These are phyloP conservation scores for Neonectria coccinea DNA, from an alignment of 2,329 filamentous ascomycete species.

Conservation along the genomic window DNA sequence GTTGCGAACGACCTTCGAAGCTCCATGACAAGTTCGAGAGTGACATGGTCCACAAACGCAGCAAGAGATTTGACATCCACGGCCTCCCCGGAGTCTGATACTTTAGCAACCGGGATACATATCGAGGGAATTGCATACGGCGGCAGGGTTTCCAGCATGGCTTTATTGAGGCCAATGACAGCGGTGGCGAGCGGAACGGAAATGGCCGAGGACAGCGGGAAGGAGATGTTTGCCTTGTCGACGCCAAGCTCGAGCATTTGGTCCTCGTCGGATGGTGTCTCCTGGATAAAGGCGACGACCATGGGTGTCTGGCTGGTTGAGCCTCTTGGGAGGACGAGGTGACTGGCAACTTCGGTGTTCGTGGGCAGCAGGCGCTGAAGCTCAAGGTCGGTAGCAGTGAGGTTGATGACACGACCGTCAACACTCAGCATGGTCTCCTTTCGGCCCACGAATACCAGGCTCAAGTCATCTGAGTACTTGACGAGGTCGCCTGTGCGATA, in stretches of 20 bases:
- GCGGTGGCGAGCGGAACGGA: conserved; percentile 38
- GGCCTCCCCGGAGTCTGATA: background rate
- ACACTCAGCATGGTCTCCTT: conserved; percentile 39
- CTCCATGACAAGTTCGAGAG: conserved; percentile 31
- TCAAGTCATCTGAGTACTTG: conserved; percentile 42
- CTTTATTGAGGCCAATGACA: conserved; percentile 41
- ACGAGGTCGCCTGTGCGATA: conserved; percentile 43
- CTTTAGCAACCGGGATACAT: conserved; percentile 30
- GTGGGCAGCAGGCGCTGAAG: conserved; percentile 38
- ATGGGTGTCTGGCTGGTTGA: conserved; percentile 38
- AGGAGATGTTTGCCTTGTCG: conserved; percentile 1
- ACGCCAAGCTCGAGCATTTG: conserved; percentile 29
- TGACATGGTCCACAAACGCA: conserved; percentile 14
- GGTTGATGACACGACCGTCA: conserved; percentile 43
- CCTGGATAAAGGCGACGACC: conserved; percentile 37
- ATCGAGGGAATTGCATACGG: conserved; percentile 44
- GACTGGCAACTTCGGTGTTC: conserved; percentile 27
- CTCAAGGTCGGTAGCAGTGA: conserved; percentile 39
- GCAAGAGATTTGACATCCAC: conserved; percentile 24
- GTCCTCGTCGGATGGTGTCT: background rate
- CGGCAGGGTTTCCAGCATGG: conserved; percentile 41
- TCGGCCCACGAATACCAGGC: conserved; percentile 38
- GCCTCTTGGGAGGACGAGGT: conserved; percentile 35
- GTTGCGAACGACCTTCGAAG: conserved; percentile 32
- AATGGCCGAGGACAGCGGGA: conserved; percentile 31